Conservation (phyloP, 169 alveolate species). For the Plasmodium gonderi region DNA sequence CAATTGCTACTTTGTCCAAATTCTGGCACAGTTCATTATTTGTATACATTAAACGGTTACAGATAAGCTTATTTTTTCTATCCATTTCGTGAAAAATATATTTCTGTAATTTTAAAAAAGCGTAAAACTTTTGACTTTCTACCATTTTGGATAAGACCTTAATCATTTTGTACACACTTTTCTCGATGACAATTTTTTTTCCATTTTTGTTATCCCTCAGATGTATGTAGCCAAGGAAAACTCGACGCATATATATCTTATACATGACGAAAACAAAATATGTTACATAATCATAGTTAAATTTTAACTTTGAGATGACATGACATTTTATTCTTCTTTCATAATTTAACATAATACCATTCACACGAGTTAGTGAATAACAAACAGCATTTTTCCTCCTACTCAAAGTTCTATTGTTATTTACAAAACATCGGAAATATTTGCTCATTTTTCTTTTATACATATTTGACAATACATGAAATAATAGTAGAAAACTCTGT, state of each 20-base stretch:
- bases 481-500: constrained; percentile 6
- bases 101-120: constrained; percentile 44
- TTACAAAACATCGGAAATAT: constrained; percentile 17
- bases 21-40: constrained; percentile 41
- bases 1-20: constrained; percentile 23
- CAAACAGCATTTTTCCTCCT: constrained; percentile 27
- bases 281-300: constrained; percentile 30
- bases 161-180: constrained; percentile 9
- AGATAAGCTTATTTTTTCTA: background rate
- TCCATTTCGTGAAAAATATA: constrained; percentile 34
- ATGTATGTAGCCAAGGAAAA: constrained; percentile 38
- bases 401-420: constrained; percentile 27
- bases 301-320: constrained; percentile 15
- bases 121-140: constrained; percentile 38
- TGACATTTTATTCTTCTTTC: constrained; percentile 9
- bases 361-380: constrained; percentile 30
- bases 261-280: constrained; percentile 48
- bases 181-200: constrained; percentile 15
- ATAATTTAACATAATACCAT: constrained; percentile 21
- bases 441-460: constrained; percentile 24
- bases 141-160: background rate
- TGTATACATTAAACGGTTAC: constrained; percentile 38
- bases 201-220: constrained; percentile 15
- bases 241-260: constrained; percentile 21
- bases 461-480: background rate